Percentiles rank a stretch among this genome's conserved stretches.
These are phyloP conservation scores for Triadica sebifera DNA, from an alignment of 345 rosid species.

Conservation along the genomic window DNA sequence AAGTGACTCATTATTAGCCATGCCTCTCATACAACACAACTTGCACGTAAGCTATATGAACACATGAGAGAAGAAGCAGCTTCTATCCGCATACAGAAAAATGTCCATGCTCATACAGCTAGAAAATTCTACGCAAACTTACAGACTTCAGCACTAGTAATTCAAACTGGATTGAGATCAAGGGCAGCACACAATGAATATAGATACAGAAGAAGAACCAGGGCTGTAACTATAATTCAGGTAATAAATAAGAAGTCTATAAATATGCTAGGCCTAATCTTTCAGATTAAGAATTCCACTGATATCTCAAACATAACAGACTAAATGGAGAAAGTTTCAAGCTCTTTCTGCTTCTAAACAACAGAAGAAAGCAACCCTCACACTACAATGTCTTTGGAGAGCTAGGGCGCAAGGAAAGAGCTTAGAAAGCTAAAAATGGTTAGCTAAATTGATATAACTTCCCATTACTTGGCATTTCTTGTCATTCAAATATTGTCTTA, in stretches of 20 bases:
- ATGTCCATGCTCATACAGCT: slow-evolving; percentile 41
- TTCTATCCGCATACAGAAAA: slow-evolving; percentile 45
- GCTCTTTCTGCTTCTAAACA: slow-evolving; percentile 44
- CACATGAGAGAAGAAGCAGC: slow-evolving; percentile 56
- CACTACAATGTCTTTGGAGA: slow-evolving; percentile 61
- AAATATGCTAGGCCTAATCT: background rate
- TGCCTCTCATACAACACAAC: slow-evolving; percentile 38
- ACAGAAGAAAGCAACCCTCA: slow-evolving; percentile 47
- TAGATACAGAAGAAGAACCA: slow-evolving; percentile 52
- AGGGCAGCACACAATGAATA: slow-evolving; percentile 53
- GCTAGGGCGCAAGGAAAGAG: slow-evolving; percentile 56
- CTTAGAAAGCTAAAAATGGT: slow-evolving; percentile 62
- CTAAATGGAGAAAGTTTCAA: slow-evolving; percentile 49
- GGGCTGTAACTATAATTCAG: slow-evolving; percentile 58
- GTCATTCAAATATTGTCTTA: background rate
- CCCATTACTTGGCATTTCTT: background rate
- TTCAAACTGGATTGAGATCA: slow-evolving; percentile 61
- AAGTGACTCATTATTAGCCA: slow-evolving; percentile 6
- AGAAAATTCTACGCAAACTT: slow-evolving; percentile 42
- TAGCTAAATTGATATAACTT: slow-evolving; percentile 3
- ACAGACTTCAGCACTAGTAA: slow-evolving; percentile 40
- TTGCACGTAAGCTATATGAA: slow-evolving; percentile 57
- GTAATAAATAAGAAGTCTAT: slow-evolving; percentile 20
- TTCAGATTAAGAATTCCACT: background rate
- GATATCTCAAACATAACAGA: slow-evolving; percentile 31